Base-by-base conservation (phyloP, 2,329 filamentous ascomycete species). In the Aspergillus japonicus region DNA sequence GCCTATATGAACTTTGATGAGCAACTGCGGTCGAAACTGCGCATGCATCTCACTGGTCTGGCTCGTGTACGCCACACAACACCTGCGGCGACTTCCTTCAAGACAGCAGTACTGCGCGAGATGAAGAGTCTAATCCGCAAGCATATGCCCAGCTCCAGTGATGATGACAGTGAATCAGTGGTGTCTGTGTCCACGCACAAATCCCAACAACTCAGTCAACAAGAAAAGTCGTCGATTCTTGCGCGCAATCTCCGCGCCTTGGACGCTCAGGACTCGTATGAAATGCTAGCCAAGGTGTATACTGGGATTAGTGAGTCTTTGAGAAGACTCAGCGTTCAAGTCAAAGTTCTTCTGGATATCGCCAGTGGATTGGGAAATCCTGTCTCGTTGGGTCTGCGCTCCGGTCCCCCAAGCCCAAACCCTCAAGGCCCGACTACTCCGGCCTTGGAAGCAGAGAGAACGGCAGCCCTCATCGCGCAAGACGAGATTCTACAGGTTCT, bases 311-410 rank as follows among this genome's bases (percentile, higher is more conserved):
- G 94, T 4, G 95, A 99, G 78, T 91, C 91, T 3, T 75, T 99
- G 51, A 84, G 95, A 58, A 85, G 95, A 69, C 80, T 97, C 7
- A 92, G 91, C 19, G 93, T 92, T 0, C 94, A 98, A 73, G 90
- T 95, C 57, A 99, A 99, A 74, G 88, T 98, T 10, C 78, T 99
- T n/a, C 82, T 99, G 10, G 95, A 99, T 74, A 90, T 96, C 21
- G 95, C 93, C 0, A 96, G 92, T 72, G 76, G 76, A 23, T 64
- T 80, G 39, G 73, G 80, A 33, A 77, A 76, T 14, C 78, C 80
- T 3, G 68, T 75, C 3, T 63, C 66, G 62, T 75, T 68, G 50
- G 71, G 73, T 31, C 64, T 80, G 26, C 77, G 75, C 59, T 84
- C 82, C 6, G 53, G 53, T 1, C 81, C 83, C 14, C 76, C 75